Percentiles rank a stretch among this genome's conserved stretches.
Conservation (phyloP, 768 basidiomycete genomes). For the Boletus huronensis region DNA sequence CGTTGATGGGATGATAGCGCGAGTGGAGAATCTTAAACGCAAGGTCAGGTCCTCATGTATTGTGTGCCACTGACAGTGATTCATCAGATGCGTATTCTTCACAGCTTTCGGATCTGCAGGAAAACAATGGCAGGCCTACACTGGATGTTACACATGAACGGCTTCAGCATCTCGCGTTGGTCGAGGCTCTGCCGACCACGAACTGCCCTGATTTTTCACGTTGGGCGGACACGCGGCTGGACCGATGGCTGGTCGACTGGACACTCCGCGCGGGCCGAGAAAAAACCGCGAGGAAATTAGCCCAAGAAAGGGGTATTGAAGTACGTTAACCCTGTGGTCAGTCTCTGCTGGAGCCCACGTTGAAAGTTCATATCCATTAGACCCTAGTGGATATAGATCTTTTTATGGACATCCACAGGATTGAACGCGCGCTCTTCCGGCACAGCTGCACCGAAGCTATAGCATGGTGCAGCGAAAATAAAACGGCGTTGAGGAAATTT, state of each 20-base stretch:
- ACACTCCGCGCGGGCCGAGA: slow-evolving; percentile 75
- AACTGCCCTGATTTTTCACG: slow-evolving; percentile 58
- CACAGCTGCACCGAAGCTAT: slow-evolving; percentile 88
- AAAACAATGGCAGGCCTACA: slow-evolving; percentile 49
- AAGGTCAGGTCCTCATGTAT: slow-evolving; percentile 55
- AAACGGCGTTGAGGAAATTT: slow-evolving; percentile 84
- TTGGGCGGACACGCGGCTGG: slow-evolving; percentile 79
- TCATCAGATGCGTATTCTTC: slow-evolving; percentile 13
- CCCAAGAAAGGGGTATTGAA: slow-evolving; percentile 75
- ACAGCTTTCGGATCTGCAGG: slow-evolving; percentile 51
- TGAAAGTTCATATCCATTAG: slow-evolving; percentile 38
- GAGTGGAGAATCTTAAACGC: slow-evolving; percentile 77
- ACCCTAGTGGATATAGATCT: slow-evolving; percentile 87
- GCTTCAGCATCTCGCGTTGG: slow-evolving; percentile 60
- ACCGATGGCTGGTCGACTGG: slow-evolving; percentile 94
- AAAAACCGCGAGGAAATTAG: slow-evolving; percentile 71
- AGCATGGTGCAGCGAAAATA: slow-evolving; percentile 95
- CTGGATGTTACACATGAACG: slow-evolving; percentile 74
- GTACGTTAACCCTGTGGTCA: slow-evolving; percentile 41
- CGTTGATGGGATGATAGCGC: slow-evolving; percentile 73
- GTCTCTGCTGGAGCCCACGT: slow-evolving; percentile 14
- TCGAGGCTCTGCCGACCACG: slow-evolving; percentile 55
- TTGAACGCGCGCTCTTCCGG: slow-evolving; percentile 72
- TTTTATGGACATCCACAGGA: slow-evolving; percentile 83
- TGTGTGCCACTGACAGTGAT: slow-evolving; percentile 7